Base-by-base conservation (phyloP, 2,329 filamentous ascomycete species). In the Aureobasidium sp. region DNA sequence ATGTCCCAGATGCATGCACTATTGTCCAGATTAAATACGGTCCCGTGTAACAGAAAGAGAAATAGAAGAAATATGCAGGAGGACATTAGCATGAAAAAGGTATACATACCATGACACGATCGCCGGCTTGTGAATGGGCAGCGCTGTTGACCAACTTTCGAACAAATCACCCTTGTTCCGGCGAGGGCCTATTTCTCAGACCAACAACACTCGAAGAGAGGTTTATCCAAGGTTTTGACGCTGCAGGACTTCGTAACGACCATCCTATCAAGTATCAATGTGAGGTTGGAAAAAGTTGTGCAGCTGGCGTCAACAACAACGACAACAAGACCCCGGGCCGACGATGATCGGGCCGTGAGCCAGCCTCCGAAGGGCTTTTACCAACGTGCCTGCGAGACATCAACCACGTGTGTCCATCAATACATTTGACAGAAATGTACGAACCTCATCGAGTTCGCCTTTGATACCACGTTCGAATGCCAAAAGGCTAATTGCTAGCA, bases 1-100 rank as follows among this genome's bases (percentile, higher is more conserved):
- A 57, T 39, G 45, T 62, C 6, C 61, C 52, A 29, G 52, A 62
- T 37, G 61, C 61, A 35, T 56, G 56, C 45, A 44, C 37, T 19
- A 24, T 57, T 15, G 12, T 62, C 29, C 53, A 53, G 40, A 53
- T 61, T 48, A 61, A 53, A 15, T 61, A 53, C 19, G 37, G 58
- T 24, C 29, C 37, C 3, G 17, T 60, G 35, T 60, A 42, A 35
- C 3, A 31, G 27, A 40, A 27, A 45, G 40, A 17, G 29, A 17
- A 2, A 5, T 3, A 29, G 42, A 29, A 56, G 24, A 5, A 29
- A 53, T 12, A 40, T 22, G 2, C 39, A 44, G 33, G 19, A 45
- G 35, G n/a, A 22, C 15, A 44, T 44, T 6, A 45, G 27, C 53
- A 24, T 39, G 39, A 22, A 27, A 14, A 15, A 37, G 31, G 33